Percentiles rank a stretch among this genome's conserved stretches.
Evolutionary conservation across 2,329 filamentous ascomycete genomes (phyloP).

Genomic region (Penicillium rolfsii): DNA sequence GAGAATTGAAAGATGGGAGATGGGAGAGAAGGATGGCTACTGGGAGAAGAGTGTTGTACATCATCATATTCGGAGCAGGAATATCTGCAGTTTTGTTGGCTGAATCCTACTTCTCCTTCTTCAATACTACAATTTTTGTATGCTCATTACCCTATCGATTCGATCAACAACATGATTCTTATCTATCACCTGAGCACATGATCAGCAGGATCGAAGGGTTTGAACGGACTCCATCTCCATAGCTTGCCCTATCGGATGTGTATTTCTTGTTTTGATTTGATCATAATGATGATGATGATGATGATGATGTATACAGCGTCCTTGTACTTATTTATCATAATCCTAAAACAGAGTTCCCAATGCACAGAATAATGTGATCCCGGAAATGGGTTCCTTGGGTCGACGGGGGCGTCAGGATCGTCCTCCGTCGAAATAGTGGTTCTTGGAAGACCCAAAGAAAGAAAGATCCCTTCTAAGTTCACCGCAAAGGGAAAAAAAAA

Average conservation of each 20-base stretch:
- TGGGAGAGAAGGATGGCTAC: no score
- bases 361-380: slow-evolving; percentile 7
- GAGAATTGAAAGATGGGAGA: neutral
- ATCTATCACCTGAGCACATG: neutral
- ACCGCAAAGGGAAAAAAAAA: neutral
- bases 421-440: neutral
- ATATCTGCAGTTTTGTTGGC: no score
- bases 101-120: no score
- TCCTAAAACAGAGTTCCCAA: slow-evolving; percentile 4
- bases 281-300: no score
- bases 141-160: neutral
- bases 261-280: neutral
- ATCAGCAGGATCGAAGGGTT: neutral
- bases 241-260: neutral
- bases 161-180: neutral
- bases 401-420: slow-evolving; percentile 13
- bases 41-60: neutral
- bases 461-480: neutral
- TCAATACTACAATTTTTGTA: no score
- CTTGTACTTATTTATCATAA: neutral
- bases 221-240: neutral
- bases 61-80: no score
- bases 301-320: no score
- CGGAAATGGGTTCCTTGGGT: slow-evolving; percentile 9
- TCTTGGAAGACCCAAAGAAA: neutral